phyloP scores from a whole-genome alignment of 1,284 basidiomycete species.

The Cryptococcus wingfieldii region DNA sequence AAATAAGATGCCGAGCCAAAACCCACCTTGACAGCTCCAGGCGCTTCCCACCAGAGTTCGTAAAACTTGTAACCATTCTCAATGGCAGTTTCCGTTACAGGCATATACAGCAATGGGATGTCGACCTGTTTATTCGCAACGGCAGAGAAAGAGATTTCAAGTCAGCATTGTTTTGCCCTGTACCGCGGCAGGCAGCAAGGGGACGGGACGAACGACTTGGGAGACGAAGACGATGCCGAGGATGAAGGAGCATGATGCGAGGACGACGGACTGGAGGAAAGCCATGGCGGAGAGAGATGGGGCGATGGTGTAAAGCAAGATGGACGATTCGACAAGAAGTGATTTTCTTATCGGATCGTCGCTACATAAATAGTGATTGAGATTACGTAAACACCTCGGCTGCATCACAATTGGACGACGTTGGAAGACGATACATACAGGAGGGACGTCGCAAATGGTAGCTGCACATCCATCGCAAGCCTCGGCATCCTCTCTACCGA shows the following conservation, averaged over 20 bases:
- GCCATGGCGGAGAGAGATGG: slow-evolving; percentile 56
- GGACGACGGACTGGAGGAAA: slow-evolving; percentile 75
- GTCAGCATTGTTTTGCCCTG: neutral
- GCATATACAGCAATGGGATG: slow-evolving; percentile 69
- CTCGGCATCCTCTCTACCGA: no score
- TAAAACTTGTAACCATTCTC: slow-evolving; percentile 80
- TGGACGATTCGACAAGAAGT: neutral
- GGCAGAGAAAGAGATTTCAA: neutral
- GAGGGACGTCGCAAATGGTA: neutral
- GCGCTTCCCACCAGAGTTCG: slow-evolving; percentile 81
- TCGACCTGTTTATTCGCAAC: slow-evolving; percentile 62
- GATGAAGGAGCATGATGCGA: slow-evolving; percentile 78
- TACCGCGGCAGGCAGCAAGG: neutral
- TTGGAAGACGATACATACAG: neutral
- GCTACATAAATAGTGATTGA: no score
- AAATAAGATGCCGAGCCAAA: neutral
- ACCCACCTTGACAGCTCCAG: slow-evolving; percentile 73
- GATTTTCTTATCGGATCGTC: no score
- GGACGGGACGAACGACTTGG: slow-evolving; percentile 45
- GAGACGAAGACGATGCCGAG: slow-evolving; percentile 83
- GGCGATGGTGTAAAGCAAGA: neutral
- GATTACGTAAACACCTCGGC: neutral
- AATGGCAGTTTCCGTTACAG: slow-evolving; percentile 58
- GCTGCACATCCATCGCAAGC: no score
- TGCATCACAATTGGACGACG: neutral